Evolutionary conservation across 1,139 yeast genomes (phyloP).

Genomic region (Pichia sp.): DNA sequence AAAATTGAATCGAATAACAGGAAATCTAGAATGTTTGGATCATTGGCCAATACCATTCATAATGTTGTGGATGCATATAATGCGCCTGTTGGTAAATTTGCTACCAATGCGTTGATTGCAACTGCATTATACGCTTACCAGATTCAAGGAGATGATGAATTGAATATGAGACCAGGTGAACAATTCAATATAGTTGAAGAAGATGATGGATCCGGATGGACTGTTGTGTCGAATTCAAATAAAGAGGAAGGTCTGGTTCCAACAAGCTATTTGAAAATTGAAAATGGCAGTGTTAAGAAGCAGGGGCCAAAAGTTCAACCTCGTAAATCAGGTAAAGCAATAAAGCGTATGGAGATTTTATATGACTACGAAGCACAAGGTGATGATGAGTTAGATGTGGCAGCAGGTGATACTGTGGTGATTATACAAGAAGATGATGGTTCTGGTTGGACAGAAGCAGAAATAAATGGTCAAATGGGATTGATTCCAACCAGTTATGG

Average conservation of each 20-base stretch:
- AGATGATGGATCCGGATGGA: conserved; percentile 97
- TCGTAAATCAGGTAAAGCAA: conserved; percentile 60
- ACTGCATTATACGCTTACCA: conserved; percentile 61
- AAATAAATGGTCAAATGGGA: conserved; percentile 62
- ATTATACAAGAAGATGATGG: conserved; percentile 67
- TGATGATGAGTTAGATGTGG: conserved; percentile 67
- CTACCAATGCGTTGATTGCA: conserved; percentile 14
- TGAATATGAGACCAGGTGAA: conserved; percentile 55
- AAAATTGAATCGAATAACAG: conserved; percentile 10
- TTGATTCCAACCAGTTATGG: conserved; percentile 79
- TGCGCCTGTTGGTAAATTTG: conserved; percentile 3
- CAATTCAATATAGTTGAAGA: conserved; percentile 45
- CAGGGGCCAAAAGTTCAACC: conserved; percentile 73
- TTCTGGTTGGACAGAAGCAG: conserved; percentile 97
- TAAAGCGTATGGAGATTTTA: conserved; percentile 60
- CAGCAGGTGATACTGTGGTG: conserved; percentile 64
- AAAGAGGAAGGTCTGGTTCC: conserved; percentile 77
- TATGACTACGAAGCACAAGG: conserved; percentile 80
- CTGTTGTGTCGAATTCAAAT: conserved; percentile 37
- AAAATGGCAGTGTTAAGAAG: conserved; percentile 29
- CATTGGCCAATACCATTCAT: conserved; percentile 1
- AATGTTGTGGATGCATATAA: conserved; percentile 12
- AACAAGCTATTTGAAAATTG: conserved; percentile 59
- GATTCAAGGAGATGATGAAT: conserved; percentile 72
- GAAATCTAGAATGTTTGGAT: conserved; percentile 11